Conservation (phyloP, 805 yeast genomes). For the Saturnispora quitensis region DNA sequence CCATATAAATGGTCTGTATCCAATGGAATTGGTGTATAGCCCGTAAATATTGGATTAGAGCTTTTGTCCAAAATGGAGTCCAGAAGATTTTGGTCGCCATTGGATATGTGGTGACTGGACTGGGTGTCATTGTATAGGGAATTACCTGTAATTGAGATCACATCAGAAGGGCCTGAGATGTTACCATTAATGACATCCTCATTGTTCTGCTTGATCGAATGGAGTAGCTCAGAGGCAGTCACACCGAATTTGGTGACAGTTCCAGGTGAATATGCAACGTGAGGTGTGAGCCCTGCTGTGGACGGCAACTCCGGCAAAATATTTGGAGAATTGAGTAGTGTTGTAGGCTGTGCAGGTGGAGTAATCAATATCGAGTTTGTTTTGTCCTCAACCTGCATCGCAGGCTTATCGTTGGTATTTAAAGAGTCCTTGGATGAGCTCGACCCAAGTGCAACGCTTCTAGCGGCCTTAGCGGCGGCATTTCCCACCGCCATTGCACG, state of each 20-base stretch:
- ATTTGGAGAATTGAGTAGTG: not conserved
- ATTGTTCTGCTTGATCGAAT: conserved; percentile 22
- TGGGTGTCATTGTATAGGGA: not conserved
- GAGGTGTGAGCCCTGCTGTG: conserved; percentile 16
- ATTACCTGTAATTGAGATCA: not conserved
- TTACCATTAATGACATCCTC: conserved; percentile 3
- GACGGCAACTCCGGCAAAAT: conserved; percentile 4
- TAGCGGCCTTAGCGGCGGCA: conserved; percentile 4
- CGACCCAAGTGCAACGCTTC: not conserved
- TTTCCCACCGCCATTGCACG: conserved; percentile 23
- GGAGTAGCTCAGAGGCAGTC: conserved; percentile 28
- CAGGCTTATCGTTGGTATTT: not conserved
- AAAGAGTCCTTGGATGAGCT: not conserved
- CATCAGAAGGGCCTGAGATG: not conserved
- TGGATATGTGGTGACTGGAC: not conserved
- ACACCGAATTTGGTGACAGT: conserved; percentile 17
- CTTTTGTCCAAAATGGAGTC: not conserved
- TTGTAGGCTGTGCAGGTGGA: not conserved
- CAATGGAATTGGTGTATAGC: conserved; percentile 6
- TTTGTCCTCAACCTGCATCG: not conserved
- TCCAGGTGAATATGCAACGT: conserved; percentile 17
- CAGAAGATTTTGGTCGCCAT: not conserved
- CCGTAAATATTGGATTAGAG: not conserved
- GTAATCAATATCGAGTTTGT: conserved; percentile 5
- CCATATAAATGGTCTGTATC: not conserved